Conservation (phyloP, 345 rosid genomes). For the Jatropha curcas region DNA sequence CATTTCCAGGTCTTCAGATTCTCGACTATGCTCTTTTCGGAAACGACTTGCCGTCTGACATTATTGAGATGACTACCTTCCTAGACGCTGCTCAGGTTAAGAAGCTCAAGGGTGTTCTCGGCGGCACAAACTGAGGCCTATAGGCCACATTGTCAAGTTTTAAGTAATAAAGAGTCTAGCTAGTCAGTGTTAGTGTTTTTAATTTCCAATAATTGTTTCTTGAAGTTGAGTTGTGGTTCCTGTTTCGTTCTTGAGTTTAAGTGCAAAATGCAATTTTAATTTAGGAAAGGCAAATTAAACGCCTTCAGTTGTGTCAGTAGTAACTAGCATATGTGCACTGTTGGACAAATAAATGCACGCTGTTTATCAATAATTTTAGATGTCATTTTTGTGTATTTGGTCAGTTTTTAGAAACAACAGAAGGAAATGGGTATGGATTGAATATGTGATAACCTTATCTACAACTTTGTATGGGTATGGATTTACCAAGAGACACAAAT, state of each 20-base stretch:
- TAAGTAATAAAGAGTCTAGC: not conserved
- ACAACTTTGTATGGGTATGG: constrained; percentile 1
- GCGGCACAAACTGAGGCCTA: constrained; percentile 58
- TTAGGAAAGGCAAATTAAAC: not conserved
- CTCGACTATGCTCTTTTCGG: constrained; percentile 63
- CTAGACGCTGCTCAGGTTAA: constrained; percentile 63
- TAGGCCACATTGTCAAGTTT: not conserved
- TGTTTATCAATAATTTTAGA: not conserved
- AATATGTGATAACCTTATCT: constrained; percentile 20
- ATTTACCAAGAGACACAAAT: not conserved
- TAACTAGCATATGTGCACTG: not conserved
- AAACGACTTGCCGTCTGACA: constrained; percentile 58
- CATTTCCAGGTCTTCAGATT: constrained; percentile 75
- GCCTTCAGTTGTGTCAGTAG: not conserved
- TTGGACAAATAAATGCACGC: not conserved
- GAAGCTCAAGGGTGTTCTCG: constrained; percentile 87
- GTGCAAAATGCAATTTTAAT: not conserved
- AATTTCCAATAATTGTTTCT: not conserved
- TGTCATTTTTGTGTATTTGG: not conserved
- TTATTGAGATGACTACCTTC: constrained; percentile 56
- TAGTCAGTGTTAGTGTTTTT: not conserved
- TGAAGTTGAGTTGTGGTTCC: not conserved
- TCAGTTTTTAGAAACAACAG: not conserved
- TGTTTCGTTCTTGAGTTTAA: not conserved
- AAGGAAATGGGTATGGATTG: too few species aligned